These are phyloP conservation scores for Tuber melanosporum DNA, from an alignment of 495 filamentous ascomycete species.

Conservation along the genomic window DNA sequence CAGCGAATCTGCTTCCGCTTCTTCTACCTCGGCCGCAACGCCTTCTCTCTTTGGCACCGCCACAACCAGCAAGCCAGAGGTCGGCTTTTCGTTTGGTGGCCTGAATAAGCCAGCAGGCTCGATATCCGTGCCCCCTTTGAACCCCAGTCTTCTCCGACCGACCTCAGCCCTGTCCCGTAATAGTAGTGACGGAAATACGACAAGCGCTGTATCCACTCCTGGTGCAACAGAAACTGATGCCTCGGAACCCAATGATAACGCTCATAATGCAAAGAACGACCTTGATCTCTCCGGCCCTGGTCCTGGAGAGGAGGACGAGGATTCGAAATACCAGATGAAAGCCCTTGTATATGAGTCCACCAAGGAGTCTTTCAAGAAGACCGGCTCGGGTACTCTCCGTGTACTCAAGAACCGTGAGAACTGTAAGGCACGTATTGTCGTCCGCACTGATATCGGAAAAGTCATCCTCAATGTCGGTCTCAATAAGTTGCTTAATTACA, in stretches of 20 bases:
- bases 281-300: slow-evolving; percentile 32
- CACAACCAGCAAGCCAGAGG: slow-evolving; percentile 18
- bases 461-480: slow-evolving; percentile 36
- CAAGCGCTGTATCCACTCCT: slow-evolving; percentile 11
- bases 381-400: slow-evolving; percentile 27
- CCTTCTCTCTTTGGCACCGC: slow-evolving; percentile 23
- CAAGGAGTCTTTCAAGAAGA: slow-evolving; percentile 21
- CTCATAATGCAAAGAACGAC: slow-evolving; percentile 33
- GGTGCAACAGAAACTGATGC: slow-evolving; percentile 9
- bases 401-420: slow-evolving; percentile 39
- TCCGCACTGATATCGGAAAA: slow-evolving; percentile 36
- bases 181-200: background rate
- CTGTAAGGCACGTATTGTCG: slow-evolving; percentile 33
- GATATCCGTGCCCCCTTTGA: slow-evolving; percentile 7
- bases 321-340: slow-evolving; percentile 27
- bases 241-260: slow-evolving; percentile 31
- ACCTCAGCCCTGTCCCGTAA: slow-evolving; percentile 14
- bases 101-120: slow-evolving; percentile 24
- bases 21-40: slow-evolving; percentile 13
- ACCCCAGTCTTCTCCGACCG: background rate
- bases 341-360: slow-evolving; percentile 33
- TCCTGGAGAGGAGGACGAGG: slow-evolving; percentile 39
- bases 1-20: slow-evolving; percentile 15
- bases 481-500: slow-evolving; percentile 21
- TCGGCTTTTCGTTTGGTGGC: slow-evolving; percentile 32